Evolutionary conservation across 495 filamentous ascomycete species (phyloP), one percentile per base, ranked within the genome.

Genomic region (Penicillium canescens): DNA sequence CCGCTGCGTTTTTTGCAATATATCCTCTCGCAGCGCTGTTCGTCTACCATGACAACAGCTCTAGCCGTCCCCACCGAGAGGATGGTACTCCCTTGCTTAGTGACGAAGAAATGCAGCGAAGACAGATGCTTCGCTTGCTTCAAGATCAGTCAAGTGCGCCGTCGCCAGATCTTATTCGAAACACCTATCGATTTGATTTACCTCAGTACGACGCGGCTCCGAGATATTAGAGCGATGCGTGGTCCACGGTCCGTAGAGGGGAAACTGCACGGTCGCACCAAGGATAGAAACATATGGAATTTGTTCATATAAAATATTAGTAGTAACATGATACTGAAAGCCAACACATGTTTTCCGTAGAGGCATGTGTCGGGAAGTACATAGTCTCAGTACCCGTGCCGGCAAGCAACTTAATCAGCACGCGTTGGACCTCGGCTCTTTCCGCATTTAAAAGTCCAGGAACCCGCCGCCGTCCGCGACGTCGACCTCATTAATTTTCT

Each of bases 91-190:
- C 56, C 3, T 56, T 71, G 0, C 49, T 74, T 34, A 71, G 62
- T 9, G 66, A 70, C n/a, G 69, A 72, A 23, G 72, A 74, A 43
- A 58, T 69, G 69, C 68, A 71, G 42, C 69, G 72, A 13, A 66
- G 62, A 36, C 69, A 75, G 43, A 47, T 75, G n/a, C 61, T 63
- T 26, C 60, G 65, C 7, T 52, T 74, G 4, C 31, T 75, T 11
- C 59, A 68, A 20, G 52, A 62, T 24, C 63, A 61, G 10, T 39
- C 45, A 0, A 52, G 53, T 11, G 60, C 56, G 24, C 49, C 60
- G 3, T 42, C 57, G n/a, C 54, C 65, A 0, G 66, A 60, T 37
- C 45, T 61, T 10, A 39, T 58, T 3, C 65, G 67, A 23, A 70
- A 63, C n/a, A 74, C 70, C 36, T 75, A 68, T 50, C 64, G 61